A percentile compares a stretch with the other conserved stretches of the same genome.
Evolutionary conservation across 2,329 filamentous ascomycete genomes (phyloP).

Genomic region (Sporothrix pallida): DNA sequence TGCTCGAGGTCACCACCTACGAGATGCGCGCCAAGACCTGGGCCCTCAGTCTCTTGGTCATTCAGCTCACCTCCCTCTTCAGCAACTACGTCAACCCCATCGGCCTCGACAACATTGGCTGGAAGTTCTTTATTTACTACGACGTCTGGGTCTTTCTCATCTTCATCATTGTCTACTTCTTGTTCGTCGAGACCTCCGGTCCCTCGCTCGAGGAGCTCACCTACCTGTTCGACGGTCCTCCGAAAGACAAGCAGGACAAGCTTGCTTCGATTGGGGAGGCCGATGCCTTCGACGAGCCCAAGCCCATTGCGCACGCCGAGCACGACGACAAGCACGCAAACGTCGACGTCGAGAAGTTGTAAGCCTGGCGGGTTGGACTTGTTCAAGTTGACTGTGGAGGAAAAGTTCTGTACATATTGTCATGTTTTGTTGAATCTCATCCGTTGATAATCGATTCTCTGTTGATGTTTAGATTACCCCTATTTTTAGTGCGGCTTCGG

Average conservation of each 20-base stretch:
- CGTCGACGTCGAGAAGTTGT: constrained; percentile 4
- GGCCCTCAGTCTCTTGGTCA: constrained; percentile 4
- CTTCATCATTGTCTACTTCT: constrained; percentile 45
- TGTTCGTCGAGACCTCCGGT: constrained; percentile 40
- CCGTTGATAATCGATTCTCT: not conserved
- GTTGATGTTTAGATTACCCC: not conserved
- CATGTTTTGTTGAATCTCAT: not conserved
- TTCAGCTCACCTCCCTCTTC: not conserved
- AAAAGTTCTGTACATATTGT: not conserved
- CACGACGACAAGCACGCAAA: not conserved
- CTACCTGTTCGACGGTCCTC: not conserved
- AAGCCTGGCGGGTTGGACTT: not conserved
- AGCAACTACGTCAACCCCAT: constrained; percentile 48
- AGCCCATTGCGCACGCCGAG: not conserved
- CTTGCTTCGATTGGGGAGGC: not conserved
- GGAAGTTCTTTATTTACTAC: constrained; percentile 50
- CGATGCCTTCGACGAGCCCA: not conserved
- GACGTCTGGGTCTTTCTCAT: constrained; percentile 46
- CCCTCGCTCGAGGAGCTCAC: constrained; percentile 35
- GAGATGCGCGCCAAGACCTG: constrained; percentile 22
- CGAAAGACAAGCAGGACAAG: not conserved
- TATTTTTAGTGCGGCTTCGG: not conserved
- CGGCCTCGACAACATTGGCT: constrained; percentile 45
- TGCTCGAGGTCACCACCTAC: constrained; percentile 20
- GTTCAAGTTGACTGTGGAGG: not conserved